Evolutionary conservation across 495 filamentous ascomycete genomes (phyloP).

Genomic region (Aspergillus incahuasiensis): DNA sequence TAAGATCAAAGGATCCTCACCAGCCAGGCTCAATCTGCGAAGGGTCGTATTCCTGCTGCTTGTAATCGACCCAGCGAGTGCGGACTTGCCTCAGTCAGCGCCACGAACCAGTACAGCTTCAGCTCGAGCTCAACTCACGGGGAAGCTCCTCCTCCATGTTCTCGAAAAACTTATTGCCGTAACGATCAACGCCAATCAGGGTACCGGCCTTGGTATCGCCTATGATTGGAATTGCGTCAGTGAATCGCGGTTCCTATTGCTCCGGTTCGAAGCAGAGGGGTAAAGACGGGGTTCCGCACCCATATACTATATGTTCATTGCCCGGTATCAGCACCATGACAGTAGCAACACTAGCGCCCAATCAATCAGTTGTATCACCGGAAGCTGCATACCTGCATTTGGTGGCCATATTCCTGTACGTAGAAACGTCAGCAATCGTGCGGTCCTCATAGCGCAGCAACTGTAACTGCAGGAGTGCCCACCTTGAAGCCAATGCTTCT

Average conservation of each 20-base stretch:
- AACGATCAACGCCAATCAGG: slow-evolving; percentile 80
- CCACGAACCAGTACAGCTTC: not conserved
- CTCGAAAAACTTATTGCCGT: slow-evolving; percentile 97
- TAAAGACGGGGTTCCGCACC: not conserved
- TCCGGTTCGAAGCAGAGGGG: not conserved
- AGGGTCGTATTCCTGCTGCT: slow-evolving; percentile 79
- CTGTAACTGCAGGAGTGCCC: slow-evolving; percentile 13
- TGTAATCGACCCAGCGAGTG: slow-evolving; percentile 98
- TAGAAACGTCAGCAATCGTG: slow-evolving; percentile 30
- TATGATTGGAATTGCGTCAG: slow-evolving; percentile 39
- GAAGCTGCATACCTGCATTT: slow-evolving; percentile 71
- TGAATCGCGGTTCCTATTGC: slow-evolving; percentile 1
- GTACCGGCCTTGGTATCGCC: slow-evolving; percentile 96
- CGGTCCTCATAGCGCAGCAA: not conserved
- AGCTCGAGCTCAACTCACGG: slow-evolving; percentile 48
- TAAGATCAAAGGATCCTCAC: slow-evolving; percentile 34
- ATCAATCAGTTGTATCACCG: slow-evolving; percentile 13
- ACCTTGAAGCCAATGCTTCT: slow-evolving; percentile 86
- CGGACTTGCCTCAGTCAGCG: slow-evolving; percentile 56
- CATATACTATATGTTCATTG: slow-evolving; percentile 53
- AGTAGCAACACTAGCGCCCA: not conserved
- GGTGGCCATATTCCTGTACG: slow-evolving; percentile 75
- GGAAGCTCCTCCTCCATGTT: slow-evolving; percentile 89
- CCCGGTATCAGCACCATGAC: slow-evolving; percentile 22
- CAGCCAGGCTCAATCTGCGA: slow-evolving; percentile 95